Conservation (phyloP, 495 filamentous ascomycete genomes). For the Talaromyces nanjingensis region DNA sequence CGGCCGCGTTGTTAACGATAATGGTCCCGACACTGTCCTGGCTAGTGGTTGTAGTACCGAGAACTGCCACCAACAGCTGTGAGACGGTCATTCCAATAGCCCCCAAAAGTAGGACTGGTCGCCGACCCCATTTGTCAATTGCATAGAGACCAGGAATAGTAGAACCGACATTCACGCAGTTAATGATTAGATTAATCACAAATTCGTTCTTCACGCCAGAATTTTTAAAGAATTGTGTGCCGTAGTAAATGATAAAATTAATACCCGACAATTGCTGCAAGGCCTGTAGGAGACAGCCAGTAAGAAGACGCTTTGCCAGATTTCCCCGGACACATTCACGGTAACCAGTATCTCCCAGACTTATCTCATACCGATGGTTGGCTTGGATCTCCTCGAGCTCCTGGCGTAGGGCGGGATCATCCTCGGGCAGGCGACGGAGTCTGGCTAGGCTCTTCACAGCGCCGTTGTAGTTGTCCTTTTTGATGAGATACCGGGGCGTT, state of each 20-base stretch:
- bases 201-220: slow-evolving; percentile 63
- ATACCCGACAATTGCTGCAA: slow-evolving; percentile 72
- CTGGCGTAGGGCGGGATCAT: slow-evolving; percentile 53
- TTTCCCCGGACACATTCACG: slow-evolving; percentile 57
- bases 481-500: slow-evolving; percentile 76
- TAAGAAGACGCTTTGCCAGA: slow-evolving; percentile 61
- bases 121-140: slow-evolving; percentile 67
- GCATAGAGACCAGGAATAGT: slow-evolving; percentile 66
- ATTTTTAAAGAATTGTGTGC: slow-evolving; percentile 66
- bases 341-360: slow-evolving; percentile 62
- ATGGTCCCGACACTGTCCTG: slow-evolving; percentile 38
- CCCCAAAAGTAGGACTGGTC: slow-evolving; percentile 62
- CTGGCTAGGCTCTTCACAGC: slow-evolving; percentile 57
- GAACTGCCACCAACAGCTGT: slow-evolving; percentile 61
- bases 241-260: slow-evolving; percentile 81
- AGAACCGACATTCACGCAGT: slow-evolving; percentile 61
- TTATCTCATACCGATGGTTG: slow-evolving; percentile 72
- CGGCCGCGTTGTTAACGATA: slow-evolving; percentile 31
- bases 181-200: slow-evolving; percentile 59
- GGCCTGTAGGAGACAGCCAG: slow-evolving; percentile 70
- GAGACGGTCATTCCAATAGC: slow-evolving; percentile 64
- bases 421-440: slow-evolving; percentile 59
- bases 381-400: slow-evolving; percentile 76
- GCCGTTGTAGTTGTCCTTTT: slow-evolving; percentile 55
- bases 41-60: slow-evolving; percentile 40